These are phyloP conservation scores for Crithidia expoeki DNA, from an alignment of 208 protist species.

Conservation along the genomic window DNA sequence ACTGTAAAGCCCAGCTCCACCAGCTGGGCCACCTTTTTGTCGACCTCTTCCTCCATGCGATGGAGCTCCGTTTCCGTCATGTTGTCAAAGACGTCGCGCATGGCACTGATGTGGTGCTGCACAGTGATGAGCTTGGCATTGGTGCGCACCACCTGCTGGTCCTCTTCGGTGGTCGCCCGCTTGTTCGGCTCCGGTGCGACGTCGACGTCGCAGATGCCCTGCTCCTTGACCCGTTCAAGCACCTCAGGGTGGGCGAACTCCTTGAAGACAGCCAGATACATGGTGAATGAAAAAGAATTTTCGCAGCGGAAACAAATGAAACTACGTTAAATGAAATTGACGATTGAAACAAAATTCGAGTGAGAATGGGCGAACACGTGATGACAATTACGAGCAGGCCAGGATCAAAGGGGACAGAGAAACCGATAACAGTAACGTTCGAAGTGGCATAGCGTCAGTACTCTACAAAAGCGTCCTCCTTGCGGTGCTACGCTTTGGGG, in stretches of 20 bases:
- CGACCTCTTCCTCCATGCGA: constrained; percentile 46
- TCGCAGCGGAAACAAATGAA: too few relatives aligned
- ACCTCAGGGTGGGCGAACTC: constrained; percentile 83
- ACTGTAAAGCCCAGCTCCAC: constrained; percentile 66
- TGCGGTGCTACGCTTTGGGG: too few relatives aligned
- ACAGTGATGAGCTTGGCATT: constrained; percentile 88
- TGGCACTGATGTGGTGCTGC: constrained; percentile 47
- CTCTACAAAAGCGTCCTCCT: too few relatives aligned
- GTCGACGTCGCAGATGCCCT: constrained; percentile 73
- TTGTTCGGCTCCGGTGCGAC: constrained; percentile 43
- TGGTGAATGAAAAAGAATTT: constrained; percentile 28
- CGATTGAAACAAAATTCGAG: too few relatives aligned
- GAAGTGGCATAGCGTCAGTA: too few relatives aligned
- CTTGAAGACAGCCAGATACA: constrained; percentile 81
- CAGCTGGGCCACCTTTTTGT: constrained; percentile 53
- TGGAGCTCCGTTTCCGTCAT: constrained; percentile 44
- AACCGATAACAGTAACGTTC: too few relatives aligned
- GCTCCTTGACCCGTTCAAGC: constrained; percentile 52
- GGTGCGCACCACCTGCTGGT: constrained; percentile 56
- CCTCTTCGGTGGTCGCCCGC: constrained; percentile 58
- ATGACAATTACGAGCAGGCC: too few relatives aligned
- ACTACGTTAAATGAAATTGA: too few relatives aligned
- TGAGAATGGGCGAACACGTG: too few relatives aligned
- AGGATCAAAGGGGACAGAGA: too few relatives aligned
- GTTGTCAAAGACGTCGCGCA: constrained; percentile 49